Conservation (phyloP, 257 asterid species). For the Jacaranda copaia region DNA sequence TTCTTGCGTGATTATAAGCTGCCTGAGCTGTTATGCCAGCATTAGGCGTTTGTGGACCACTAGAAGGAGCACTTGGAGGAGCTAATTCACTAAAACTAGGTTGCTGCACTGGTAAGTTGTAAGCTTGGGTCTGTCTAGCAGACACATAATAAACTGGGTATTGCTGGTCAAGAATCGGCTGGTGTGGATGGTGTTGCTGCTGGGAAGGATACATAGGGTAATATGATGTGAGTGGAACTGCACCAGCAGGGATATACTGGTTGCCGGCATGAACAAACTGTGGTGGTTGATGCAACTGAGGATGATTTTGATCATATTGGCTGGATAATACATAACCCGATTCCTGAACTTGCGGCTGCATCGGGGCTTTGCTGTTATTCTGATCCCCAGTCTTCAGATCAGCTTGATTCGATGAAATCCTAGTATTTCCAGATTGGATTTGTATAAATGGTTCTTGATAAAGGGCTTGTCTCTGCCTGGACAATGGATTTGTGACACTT, state of each 20-base stretch:
- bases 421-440: slow-evolving; percentile 55
- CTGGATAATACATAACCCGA: slow-evolving; percentile 48
- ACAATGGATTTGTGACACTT: slow-evolving; percentile 63
- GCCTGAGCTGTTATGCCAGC: neutral
- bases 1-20: slow-evolving; percentile 52
- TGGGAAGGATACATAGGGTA: slow-evolving; percentile 73
- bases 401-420: slow-evolving; percentile 45
- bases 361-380: slow-evolving; percentile 48
- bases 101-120: slow-evolving; percentile 63
- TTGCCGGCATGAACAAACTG: slow-evolving; percentile 60
- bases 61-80: slow-evolving; percentile 47
- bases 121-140: slow-evolving; percentile 58
- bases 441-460: slow-evolving; percentile 64
- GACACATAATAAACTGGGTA: slow-evolving; percentile 69
- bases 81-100: slow-evolving; percentile 53
- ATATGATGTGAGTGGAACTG: slow-evolving; percentile 57
- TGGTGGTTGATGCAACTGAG: slow-evolving; percentile 64
- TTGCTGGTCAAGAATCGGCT: slow-evolving; percentile 60
- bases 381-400: slow-evolving; percentile 55
- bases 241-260: slow-evolving; percentile 67
- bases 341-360: slow-evolving; percentile 64
- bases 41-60: too few relatives aligned
- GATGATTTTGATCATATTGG: slow-evolving; percentile 69
- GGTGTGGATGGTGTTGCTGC: slow-evolving; percentile 55
- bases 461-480: slow-evolving; percentile 65